phyloP scores from a whole-genome alignment of 2,329 filamentous ascomycete species.

The Aspergillus puulaauensis region DNA sequence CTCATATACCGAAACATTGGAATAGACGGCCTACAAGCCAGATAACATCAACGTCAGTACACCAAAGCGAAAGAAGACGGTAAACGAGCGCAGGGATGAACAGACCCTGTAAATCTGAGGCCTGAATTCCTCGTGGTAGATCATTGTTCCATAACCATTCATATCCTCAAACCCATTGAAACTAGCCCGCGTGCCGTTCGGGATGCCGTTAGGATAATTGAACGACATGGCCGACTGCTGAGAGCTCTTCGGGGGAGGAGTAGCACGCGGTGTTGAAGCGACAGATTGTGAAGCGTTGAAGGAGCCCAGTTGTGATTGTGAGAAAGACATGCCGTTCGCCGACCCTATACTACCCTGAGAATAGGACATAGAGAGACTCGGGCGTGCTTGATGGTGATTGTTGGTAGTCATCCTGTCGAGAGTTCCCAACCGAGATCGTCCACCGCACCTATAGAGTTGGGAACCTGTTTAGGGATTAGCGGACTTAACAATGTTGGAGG shows the following conservation, averaged over 20 bases:
- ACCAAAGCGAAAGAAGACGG: not conserved
- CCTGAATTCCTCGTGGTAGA: constrained; percentile 40
- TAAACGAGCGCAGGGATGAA: constrained; percentile 9
- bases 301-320: constrained; percentile 41
- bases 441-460: constrained; percentile 4
- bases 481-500: not conserved
- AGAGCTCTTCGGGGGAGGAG: constrained; percentile 42
- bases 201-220: constrained; percentile 38
- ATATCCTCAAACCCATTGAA: constrained; percentile 43
- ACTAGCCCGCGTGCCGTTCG: constrained; percentile 31
- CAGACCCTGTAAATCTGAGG: constrained; percentile 51
- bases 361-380: constrained; percentile 36
- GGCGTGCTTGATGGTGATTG: constrained; percentile 28
- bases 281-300: constrained; percentile 48
- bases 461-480: constrained; percentile 8
- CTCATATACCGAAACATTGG: constrained; percentile 94
- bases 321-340: constrained; percentile 38
- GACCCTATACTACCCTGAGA: constrained; percentile 41
- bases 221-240: constrained; percentile 45
- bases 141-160: constrained; percentile 40
- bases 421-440: constrained; percentile 9
- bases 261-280: constrained; percentile 45
- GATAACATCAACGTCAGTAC: constrained; percentile 13
- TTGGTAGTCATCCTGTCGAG: constrained; percentile 30
- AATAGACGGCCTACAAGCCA: constrained; percentile 72